Evolutionary conservation across 352 stramenopile species (phyloP).

Genomic region (Globisporangium middletonii): DNA sequence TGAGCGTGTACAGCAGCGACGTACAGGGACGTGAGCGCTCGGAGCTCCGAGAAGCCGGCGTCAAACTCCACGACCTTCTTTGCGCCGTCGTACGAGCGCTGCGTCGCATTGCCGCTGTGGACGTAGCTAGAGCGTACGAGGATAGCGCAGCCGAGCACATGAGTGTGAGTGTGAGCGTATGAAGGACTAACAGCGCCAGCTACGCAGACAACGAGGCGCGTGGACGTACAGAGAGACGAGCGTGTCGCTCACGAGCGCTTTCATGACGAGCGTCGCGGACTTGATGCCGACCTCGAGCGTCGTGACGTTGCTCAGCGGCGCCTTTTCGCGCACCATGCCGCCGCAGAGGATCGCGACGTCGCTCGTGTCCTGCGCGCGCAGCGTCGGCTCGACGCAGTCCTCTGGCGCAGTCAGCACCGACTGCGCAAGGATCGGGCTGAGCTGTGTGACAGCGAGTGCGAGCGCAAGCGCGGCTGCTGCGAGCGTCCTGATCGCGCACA

Average conservation of each 20-base stretch:
- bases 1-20: neutral
- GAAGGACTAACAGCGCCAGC: no score
- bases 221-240: constrained; percentile 10
- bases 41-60: constrained; percentile 15
- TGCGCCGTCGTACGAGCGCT: neutral
- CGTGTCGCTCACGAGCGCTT: constrained; percentile 15
- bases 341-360: constrained; percentile 13
- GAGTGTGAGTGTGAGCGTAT: no score
- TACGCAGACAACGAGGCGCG: neutral
- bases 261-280: constrained; percentile 7
- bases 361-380: constrained; percentile 8
- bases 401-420: constrained; percentile 11
- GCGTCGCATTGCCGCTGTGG: constrained; percentile 11
- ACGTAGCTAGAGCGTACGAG: neutral
- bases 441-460: neutral
- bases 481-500: neutral
- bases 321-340: neutral
- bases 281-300: constrained; percentile 11
- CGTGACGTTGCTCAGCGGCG: constrained; percentile 6
- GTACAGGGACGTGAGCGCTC: constrained; percentile 11
- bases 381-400: constrained; percentile 9
- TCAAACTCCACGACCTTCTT: constrained; percentile 7
- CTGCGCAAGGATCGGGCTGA: neutral
- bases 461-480: neutral
- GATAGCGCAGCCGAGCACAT: no score